Percentiles rank a stretch among this genome's conserved stretches.
phyloP scores from a whole-genome alignment of 768 basidiomycete species.

The Cystobasidium tubakii region DNA sequence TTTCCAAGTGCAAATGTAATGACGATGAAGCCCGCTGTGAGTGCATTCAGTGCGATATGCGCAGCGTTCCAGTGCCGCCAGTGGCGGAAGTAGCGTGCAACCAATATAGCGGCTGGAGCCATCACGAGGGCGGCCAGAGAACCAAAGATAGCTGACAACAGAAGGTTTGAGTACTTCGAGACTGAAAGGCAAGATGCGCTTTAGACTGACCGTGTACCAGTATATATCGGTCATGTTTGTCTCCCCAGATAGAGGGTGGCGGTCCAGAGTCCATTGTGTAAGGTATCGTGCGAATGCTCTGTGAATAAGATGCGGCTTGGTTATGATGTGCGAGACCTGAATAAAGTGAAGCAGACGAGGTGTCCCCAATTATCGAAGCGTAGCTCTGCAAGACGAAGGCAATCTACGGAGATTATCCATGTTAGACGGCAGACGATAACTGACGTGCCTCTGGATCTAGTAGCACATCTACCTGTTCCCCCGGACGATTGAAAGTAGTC shows the following conservation, averaged over 20 bases:
- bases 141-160: not conserved
- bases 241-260: not conserved
- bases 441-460: too few relatives aligned
- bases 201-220: not conserved
- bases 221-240: not conserved
- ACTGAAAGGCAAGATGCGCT: not conserved
- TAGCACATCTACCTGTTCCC: too few relatives aligned
- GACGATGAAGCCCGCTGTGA: conserved; percentile 11
- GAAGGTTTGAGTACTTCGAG: too few relatives aligned
- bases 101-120: conserved; percentile 2
- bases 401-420: too few relatives aligned
- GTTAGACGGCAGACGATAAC: too few relatives aligned
- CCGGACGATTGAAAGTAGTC: too few relatives aligned
- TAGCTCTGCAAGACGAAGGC: too few relatives aligned
- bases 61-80: conserved; percentile 23
- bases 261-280: not conserved
- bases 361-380: too few relatives aligned
- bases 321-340: not conserved
- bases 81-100: conserved; percentile 6
- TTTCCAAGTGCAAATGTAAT: conserved; percentile 34
- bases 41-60: conserved; percentile 5
- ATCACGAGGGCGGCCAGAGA: conserved; percentile 6
- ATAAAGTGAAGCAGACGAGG: not conserved
- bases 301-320: not conserved
- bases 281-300: not conserved